Evolutionary conservation across 371 early-diverging fungal genomes (phyloP).

Genomic region (Mortierella sp.): DNA sequence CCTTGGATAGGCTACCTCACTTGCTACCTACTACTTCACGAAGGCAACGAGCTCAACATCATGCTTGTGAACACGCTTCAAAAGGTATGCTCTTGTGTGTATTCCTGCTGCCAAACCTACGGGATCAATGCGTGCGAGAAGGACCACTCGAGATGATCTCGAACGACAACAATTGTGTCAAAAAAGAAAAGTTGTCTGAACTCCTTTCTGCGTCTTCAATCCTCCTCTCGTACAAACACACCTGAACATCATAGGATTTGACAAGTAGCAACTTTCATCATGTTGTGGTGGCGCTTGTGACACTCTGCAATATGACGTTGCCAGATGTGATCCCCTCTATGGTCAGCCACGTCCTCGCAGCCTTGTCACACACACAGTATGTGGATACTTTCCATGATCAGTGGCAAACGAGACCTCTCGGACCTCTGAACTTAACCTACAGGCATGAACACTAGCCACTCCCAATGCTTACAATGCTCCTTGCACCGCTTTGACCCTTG

Average conservation of each 20-base stretch:
- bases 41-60: conserved; percentile 53
- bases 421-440: too few species aligned
- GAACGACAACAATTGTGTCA: too few species aligned
- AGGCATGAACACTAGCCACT: too few species aligned
- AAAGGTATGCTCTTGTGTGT: conserved; percentile 19
- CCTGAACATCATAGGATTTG: conserved; percentile 27
- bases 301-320: conserved; percentile 51
- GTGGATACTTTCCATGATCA: conserved; percentile 2
- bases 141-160: too few species aligned
- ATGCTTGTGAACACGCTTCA: conserved; percentile 52
- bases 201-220: neutral
- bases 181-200: too few species aligned
- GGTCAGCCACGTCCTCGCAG: conserved; percentile 41
- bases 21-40: conserved; percentile 43
- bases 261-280: conserved; percentile 52
- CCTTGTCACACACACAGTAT: conserved; percentile 46
- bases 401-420: neutral
- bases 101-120: neutral
- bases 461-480: too few species aligned
- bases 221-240: neutral
- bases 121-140: too few species aligned
- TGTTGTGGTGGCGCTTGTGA: conserved; percentile 49
- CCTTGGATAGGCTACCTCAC: conserved; percentile 38
- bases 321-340: conserved; percentile 48
- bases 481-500: neutral